Evolutionary conservation across 1,139 yeast species (phyloP), one percentile per base, ranked within the genome.

Genomic region (Wickerhamiella pararugosa): DNA sequence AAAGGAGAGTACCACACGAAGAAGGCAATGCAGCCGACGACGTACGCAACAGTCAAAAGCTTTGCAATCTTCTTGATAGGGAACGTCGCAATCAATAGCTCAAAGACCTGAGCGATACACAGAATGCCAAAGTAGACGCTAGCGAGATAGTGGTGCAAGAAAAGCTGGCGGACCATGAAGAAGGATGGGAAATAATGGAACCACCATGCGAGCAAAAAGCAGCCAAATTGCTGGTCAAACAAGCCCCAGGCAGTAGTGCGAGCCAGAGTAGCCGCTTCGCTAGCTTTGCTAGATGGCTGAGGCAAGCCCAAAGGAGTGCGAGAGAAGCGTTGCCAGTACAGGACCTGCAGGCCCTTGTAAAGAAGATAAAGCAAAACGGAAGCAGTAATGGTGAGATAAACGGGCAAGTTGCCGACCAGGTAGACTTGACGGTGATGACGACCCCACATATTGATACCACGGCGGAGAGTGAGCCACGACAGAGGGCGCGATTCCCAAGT

Each of bases 391-490:
- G 80, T 59, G 90, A 93, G 87, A 96, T 97, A 92, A 36, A 79
- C 67, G 41, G 82, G 73, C 21, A 90, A 87, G 59, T 92, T 92
- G 59, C 99, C 99, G 38, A 90, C 59, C 49, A 92, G 70, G 60
- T 90, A 92, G 36, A 90, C 75, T 59, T 82, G 94, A 51, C 71
- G 73, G 58, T 79, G 70, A 47, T 81, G 76, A 54, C 71, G 69
- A 51, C 72, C 78, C 97, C 97, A 90, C 67, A 90, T 92, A 64
- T 84, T 84, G 62, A 92, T 90, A 60, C 98, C 98, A 62, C 97
- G 79, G 48, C 70, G 63, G 57, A 92, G 69, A 34, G 80, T 62
- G 46, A 96, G 94, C 99, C 99, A 92, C 33, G 84, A 72, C 45
- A 67, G 67, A 43, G 99, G 98, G 44, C 75, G 66, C 8, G 95